These are phyloP conservation scores for Corynespora cassiicola DNA, from an alignment of 2,329 filamentous ascomycete genomes.

Conservation along the genomic window DNA sequence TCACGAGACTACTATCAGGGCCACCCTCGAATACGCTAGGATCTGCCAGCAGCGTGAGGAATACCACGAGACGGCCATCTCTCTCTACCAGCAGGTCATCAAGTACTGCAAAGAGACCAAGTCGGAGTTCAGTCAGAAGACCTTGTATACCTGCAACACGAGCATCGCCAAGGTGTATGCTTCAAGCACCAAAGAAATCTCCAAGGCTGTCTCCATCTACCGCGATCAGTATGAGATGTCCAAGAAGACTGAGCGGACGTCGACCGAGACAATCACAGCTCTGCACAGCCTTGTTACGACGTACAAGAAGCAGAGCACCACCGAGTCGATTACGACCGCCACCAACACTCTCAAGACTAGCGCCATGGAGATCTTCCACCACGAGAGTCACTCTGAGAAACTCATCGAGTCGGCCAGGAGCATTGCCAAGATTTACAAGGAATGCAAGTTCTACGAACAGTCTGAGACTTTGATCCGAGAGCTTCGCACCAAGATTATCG, in stretches of 20 bases:
- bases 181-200: constrained; percentile 38
- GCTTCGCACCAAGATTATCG: constrained; percentile 25
- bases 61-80: constrained; percentile 22
- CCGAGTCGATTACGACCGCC: constrained; percentile 23
- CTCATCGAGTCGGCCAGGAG: constrained; percentile 25
- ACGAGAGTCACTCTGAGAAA: constrained; percentile 22
- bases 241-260: constrained; percentile 20
- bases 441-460: constrained; percentile 22
- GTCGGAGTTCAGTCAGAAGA: constrained; percentile 27
- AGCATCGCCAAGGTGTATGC: constrained; percentile 57
- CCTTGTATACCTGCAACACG: constrained; percentile 56
- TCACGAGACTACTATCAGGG: constrained; percentile 45
- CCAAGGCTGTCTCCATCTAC: constrained; percentile 25
- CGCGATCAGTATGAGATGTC: constrained; percentile 22
- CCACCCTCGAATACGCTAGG: constrained; percentile 47
- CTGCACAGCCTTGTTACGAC: constrained; percentile 21
- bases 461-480: constrained; percentile 21
- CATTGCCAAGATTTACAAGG: constrained; percentile 27
- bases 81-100: constrained; percentile 26
- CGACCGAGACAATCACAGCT: constrained; percentile 23
- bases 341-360: constrained; percentile 23
- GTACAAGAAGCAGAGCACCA: constrained; percentile 29
- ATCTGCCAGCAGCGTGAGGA: constrained; percentile 49
- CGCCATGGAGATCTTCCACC: constrained; percentile 25
- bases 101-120: constrained; percentile 28